Evolutionary conservation across 805 yeast species (phyloP), one percentile per base, ranked within the genome.

Genomic region (Candida dajiaensis): DNA sequence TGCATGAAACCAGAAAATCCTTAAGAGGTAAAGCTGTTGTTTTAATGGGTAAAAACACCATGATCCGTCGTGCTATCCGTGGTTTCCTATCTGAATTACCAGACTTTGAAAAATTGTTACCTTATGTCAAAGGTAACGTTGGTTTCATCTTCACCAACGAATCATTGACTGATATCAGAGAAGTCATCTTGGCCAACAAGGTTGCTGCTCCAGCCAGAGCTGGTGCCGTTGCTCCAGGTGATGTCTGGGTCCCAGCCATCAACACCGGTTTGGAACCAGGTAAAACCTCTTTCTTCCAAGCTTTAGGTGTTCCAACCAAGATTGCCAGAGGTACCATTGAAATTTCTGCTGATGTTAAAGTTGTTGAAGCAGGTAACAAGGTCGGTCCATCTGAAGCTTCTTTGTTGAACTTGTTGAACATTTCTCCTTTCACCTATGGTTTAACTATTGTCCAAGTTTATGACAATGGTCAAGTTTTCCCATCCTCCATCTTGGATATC

Each of bases 211-310:
- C 99, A 76, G 99, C 99, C 69, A 90, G 90, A 80, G 95, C 99
- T 59, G 99, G 99, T 89, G 98, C 98, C 69, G 71, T 89, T 70
- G 97, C 99, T 68, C 98, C 98, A 74, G 85, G 73, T 73, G 97
- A 92, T 70, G 98, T 94, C 68, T 89, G 83, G 85, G 85, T 94
- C 63, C 95, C 95, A 72, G 98, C 98, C 66, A 95, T 96, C 76
- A 94, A 94, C 96, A 94, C 99, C 65, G 97, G 98, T 86, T 90
- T 94, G 96, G 99, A 94, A 81, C 99, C 99, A 77, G 98, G 98
- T 85, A 94, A 94, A 89, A 94, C 99, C 70, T 94, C 99, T 72
- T 94, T 94, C 95, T 94, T 94, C 98, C 99, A 94, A 84, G 99
- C 99, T 71, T 84, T 94, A 69, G 98, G 98, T 88, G 97, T 94